Evolutionary conservation across 495 filamentous ascomycete species (phyloP).

Genomic region (Aspergillus asperescens): DNA sequence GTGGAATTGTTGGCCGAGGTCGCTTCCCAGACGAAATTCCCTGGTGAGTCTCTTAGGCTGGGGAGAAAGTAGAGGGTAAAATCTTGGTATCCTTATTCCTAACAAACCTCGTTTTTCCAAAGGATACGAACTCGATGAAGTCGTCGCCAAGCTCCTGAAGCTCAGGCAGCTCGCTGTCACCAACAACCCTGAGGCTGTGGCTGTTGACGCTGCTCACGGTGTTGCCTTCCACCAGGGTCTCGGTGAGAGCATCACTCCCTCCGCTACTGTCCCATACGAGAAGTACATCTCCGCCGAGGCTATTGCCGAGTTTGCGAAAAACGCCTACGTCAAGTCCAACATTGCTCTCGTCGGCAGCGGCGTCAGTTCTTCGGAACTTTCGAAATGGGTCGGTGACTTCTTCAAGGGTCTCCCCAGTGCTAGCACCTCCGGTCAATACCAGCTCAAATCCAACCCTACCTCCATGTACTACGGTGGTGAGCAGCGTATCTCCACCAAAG

Average conservation of each 20-base stretch:
- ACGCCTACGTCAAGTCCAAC: slow-evolving; percentile 81
- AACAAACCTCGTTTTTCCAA: slow-evolving; percentile 3
- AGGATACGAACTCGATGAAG: slow-evolving; percentile 87
- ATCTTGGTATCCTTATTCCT: neutral
- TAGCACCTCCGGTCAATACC: slow-evolving; percentile 31
- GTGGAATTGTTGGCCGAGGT: slow-evolving; percentile 92
- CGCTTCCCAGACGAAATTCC: slow-evolving; percentile 77
- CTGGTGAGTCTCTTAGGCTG: slow-evolving; percentile 49
- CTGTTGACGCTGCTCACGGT: slow-evolving; percentile 78
- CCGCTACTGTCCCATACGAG: slow-evolving; percentile 59
- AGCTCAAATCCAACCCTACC: slow-evolving; percentile 39
- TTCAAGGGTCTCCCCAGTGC: slow-evolving; percentile 53
- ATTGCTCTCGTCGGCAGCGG: slow-evolving; percentile 89
- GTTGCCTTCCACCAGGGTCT: slow-evolving; percentile 94
- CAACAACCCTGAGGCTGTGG: slow-evolving; percentile 61
- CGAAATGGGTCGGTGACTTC: slow-evolving; percentile 91
- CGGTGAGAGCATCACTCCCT: slow-evolving; percentile 66
- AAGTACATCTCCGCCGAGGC: slow-evolving; percentile 71
- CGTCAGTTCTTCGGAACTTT: slow-evolving; percentile 64
- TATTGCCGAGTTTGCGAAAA: slow-evolving; percentile 64
- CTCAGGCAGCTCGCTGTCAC: slow-evolving; percentile 63
- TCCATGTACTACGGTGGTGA: slow-evolving; percentile 92
- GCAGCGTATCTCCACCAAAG: slow-evolving; percentile 74
- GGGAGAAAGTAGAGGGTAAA: neutral
- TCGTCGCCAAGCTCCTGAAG: slow-evolving; percentile 68